A percentile compares a stretch with the other conserved stretches of the same genome.
Conservation (phyloP, 805 yeast genomes). For the Lachancea sp. region DNA sequence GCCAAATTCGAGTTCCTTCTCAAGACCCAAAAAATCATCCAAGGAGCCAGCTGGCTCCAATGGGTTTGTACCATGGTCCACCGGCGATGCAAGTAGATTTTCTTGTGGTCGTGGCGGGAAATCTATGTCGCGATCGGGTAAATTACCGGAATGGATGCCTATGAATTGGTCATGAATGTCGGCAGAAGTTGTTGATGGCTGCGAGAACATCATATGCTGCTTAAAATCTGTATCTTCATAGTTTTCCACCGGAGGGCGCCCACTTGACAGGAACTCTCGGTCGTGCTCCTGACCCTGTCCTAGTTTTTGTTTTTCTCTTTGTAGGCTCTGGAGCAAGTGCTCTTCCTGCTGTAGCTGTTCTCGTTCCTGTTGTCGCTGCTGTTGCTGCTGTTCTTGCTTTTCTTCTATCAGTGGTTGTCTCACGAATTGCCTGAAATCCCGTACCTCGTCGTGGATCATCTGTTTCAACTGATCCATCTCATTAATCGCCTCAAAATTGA, state of each 20-base stretch:
- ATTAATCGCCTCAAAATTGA: conserved; percentile 77
- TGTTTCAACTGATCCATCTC: conserved; percentile 69
- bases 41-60: conserved; percentile 20
- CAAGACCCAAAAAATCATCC: conserved; percentile 41
- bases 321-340: no score
- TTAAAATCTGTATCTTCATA: conserved; percentile 15
- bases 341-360: conserved; percentile 22
- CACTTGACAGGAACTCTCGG: not conserved
- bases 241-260: not conserved
- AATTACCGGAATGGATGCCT: conserved; percentile 44
- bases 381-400: conserved; percentile 24
- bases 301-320: conserved; percentile 14
- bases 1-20: conserved; percentile 62
- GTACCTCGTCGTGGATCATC: conserved; percentile 77
- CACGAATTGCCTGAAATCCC: conserved; percentile 70
- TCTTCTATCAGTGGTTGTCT: conserved; percentile 65
- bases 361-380: conserved; percentile 18
- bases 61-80: conserved; percentile 8
- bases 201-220: conserved; percentile 20
- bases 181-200: conserved; percentile 17
- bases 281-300: conserved; percentile 11
- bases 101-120: conserved; percentile 62
- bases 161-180: conserved; percentile 30
- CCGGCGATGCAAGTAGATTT: conserved; percentile 30
- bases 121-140: conserved; percentile 38